Evolutionary conservation across 2,329 filamentous ascomycete species (phyloP), one percentile per base, ranked within the genome.

Genomic region (Xylariaceae sp.): DNA sequence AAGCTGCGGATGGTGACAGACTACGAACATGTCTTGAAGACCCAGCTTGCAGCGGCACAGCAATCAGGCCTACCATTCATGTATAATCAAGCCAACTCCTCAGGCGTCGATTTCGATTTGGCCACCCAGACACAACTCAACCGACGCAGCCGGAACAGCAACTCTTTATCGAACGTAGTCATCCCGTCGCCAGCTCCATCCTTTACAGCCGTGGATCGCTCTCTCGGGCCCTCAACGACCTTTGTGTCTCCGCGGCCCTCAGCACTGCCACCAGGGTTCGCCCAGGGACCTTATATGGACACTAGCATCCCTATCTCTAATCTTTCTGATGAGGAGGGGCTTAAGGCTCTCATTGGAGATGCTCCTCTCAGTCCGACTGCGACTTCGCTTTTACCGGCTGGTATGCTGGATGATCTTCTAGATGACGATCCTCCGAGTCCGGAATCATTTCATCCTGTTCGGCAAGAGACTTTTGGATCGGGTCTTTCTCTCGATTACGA

Each of bases 361-460:
- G 86, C 85, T 2, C 85, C 85, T 1, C 78, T 92, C 62, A 91
- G 86, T 56, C 88, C 88, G 2, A 86, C 85, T 4, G 88, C 87
- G 2, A 82, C 85, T 22, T 77, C 83, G 14, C 71, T 92, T 3
- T 68, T 94, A 14, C 88, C 88, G 1, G 86, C 86, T 5, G 72
- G 70, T n/a, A 76, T 78, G 48, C 70, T 79, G 50, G 81, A 85
- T 41, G 83, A 86, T 54, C 47, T 63, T 27, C 70, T 83, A 36
- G 82, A 84, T 38, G 74, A 83, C 32, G 82, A 83, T 14, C 69
- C 73, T n/a, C 70, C 67, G 8, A 75, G 71, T 55, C 70, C 71
- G 5, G 12, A 14, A 29, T 54, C 52, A 16, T 57, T 64, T 35
- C 50, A 61, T 6, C 55, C 48, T 46, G 45, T 50, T 44, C 61